Base-by-base conservation (phyloP, 179 eudicot genomes). In the Heliamphora pulchella region DNA sequence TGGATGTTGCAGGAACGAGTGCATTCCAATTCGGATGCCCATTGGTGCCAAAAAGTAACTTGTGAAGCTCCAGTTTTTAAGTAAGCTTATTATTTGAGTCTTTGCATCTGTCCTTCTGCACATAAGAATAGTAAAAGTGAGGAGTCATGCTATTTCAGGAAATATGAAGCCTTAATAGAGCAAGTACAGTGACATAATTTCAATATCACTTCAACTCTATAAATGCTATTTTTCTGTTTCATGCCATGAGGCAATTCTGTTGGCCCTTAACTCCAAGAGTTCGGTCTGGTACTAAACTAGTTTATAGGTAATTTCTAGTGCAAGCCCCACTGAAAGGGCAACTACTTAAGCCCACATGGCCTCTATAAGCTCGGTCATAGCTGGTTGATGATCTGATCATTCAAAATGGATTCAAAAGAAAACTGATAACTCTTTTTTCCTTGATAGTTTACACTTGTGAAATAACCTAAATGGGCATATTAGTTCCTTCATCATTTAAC, bases 1-100 rank as follows among this genome's bases (percentile, higher is more conserved):
- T 88, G 82, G 83, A 84, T 90, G 86, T 90, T 90, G 96, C 96
- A 91, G 88, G 93, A 88, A 79, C 79, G 83, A 55, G 84, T 86
- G 83, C 67, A 73, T 83, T 82, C 83, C 84, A 80, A 83, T 74
- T 74, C 75, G 87, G 86, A 86, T 83, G 87, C 88, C 88, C 75
- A 79, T 84, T 86, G 89, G 85, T 87, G 92, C 87, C 74, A 86
- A 81, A 86, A 81, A 84, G 86, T 86, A 81, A 84, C 82, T 78
- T 85, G 81, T 83, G 87, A 86, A 86, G 92, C 91, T 86, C 82
- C 81, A 77, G 81, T 81, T 84, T 77, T 85, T 91, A 88, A 82
- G 91, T 91, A 88, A 89, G 94, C 86, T 80, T 86, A 70, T 87
- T 75, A 82, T 85, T 86, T 84, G 87, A 82, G 87, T 78, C 80